A percentile compares a stretch with the other conserved stretches of the same genome.
Evolutionary conservation across 2,329 filamentous ascomycete species (phyloP).

Genomic region (Colletotrichum chlorophyti): DNA sequence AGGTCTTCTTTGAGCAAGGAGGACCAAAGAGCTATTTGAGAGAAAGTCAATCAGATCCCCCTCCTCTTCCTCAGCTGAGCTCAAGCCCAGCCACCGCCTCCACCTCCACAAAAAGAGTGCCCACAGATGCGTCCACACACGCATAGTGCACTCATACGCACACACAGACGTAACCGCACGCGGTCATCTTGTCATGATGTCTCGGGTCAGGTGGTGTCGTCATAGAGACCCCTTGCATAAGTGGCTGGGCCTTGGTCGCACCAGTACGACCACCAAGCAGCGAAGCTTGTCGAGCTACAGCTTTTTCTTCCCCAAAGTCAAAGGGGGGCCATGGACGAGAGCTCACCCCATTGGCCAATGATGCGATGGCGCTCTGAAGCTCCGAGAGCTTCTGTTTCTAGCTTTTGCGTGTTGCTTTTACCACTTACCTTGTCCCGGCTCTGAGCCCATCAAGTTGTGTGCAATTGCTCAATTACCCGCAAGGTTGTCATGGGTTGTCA

Average conservation of each 20-base stretch:
- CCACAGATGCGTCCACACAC: conserved; percentile 21
- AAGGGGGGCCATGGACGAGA: not conserved
- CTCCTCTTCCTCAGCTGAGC: not conserved
- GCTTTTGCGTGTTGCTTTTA: too few species aligned
- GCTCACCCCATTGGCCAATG: conserved; percentile 20
- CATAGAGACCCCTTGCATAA: conserved; percentile 31
- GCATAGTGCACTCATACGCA: too few species aligned
- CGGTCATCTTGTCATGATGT: conserved; percentile 27
- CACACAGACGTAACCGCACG: too few species aligned
- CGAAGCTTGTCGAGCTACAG: conserved; percentile 1
- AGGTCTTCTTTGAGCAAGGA: too few species aligned
- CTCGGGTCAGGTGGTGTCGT: conserved; percentile 30
- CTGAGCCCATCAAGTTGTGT: not conserved
- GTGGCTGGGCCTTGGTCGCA: conserved; percentile 20
- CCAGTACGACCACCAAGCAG: not conserved
- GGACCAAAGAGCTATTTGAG: conserved; percentile 22
- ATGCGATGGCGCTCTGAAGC: not conserved
- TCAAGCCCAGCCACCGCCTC: not conserved
- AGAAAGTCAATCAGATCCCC: conserved; percentile 8
- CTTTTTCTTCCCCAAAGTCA: not conserved
- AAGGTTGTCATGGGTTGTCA: not conserved
- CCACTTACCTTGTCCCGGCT: not conserved
- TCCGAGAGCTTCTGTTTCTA: not conserved
- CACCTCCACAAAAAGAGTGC: not conserved
- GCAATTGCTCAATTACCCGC: not conserved